Evolutionary conservation across 805 yeast genomes (phyloP).

Genomic region (Sungouiozyma intestinalis): DNA sequence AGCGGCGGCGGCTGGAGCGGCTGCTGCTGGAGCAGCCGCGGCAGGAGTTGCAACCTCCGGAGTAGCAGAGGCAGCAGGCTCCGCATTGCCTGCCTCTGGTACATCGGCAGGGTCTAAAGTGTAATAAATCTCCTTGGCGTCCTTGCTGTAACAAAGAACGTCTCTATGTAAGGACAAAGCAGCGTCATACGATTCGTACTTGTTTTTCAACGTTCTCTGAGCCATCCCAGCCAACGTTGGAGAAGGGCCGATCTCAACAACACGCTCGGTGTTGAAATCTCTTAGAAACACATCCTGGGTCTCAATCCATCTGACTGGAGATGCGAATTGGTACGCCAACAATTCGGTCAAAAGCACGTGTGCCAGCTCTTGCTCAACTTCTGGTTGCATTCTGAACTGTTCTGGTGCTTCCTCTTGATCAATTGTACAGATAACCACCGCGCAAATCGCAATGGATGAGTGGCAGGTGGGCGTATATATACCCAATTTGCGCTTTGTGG

Average conservation of each 20-base stretch:
- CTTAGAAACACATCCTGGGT: conserved; percentile 96
- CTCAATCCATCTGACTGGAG: conserved; percentile 99
- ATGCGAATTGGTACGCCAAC: conserved; percentile 96
- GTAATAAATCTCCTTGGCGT: conserved; percentile 92
- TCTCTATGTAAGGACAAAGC: conserved; percentile 82
- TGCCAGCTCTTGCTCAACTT: conserved; percentile 94
- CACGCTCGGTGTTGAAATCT: conserved; percentile 91
- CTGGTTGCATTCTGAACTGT: conserved; percentile 46
- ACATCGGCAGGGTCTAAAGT: conserved; percentile 61
- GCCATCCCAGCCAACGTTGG: conserved; percentile 99
- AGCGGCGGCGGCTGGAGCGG: conserved; percentile 46
- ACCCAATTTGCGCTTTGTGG: not conserved
- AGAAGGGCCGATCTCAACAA: conserved; percentile 97
- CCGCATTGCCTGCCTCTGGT: conserved; percentile 25
- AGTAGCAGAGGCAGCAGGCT: conserved; percentile 18
- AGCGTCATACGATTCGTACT: conserved; percentile 93
- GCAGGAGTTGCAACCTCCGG: conserved; percentile 27
- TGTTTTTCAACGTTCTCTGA: conserved; percentile 85
- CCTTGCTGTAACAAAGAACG: conserved; percentile 90
- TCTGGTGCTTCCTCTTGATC: not conserved
- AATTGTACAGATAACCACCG: not conserved
- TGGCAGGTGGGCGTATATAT: not conserved
- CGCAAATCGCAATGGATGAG: not conserved
- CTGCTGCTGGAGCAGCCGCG: conserved; percentile 40
- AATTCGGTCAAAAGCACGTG: conserved; percentile 90